Evolutionary conservation across 148 eudicot species (phyloP).

Genomic region (Silene conica): DNA sequence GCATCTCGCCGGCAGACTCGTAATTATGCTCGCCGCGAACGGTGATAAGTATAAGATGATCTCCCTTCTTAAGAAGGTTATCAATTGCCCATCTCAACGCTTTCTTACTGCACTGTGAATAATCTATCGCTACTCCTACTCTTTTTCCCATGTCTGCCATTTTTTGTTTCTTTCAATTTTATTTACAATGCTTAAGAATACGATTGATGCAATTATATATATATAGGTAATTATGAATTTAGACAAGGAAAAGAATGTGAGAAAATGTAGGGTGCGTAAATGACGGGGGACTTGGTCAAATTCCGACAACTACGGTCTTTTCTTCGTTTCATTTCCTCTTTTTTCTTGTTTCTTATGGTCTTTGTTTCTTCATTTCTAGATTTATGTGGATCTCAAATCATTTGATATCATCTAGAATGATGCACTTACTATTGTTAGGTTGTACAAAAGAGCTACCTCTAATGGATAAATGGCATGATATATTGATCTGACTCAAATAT

Average conservation of each 20-base stretch:
- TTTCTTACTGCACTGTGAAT: constrained; percentile 59
- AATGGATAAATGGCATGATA: too few relatives aligned
- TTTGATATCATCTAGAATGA: too few relatives aligned
- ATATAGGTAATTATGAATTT: too few relatives aligned
- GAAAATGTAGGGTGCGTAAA: neutral
- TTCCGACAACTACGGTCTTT: constrained; percentile 9
- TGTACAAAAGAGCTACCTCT: too few relatives aligned
- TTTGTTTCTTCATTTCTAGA: neutral
- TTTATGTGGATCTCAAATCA: too few relatives aligned
- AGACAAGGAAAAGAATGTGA: too few relatives aligned
- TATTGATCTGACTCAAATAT: too few relatives aligned
- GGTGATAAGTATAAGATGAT: constrained; percentile 55
- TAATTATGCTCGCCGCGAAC: constrained; percentile 34
- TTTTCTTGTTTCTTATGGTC: neutral
- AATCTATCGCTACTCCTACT: constrained; percentile 76
- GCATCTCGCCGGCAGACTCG: constrained; percentile 57
- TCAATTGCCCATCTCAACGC: constrained; percentile 71
- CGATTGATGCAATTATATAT: too few relatives aligned
- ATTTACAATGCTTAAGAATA: too few relatives aligned
- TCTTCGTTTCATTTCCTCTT: neutral
- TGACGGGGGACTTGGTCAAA: neutral
- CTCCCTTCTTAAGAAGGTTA: constrained; percentile 53
- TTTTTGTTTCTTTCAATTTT: neutral
- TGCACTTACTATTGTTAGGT: too few relatives aligned
- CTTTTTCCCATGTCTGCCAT: constrained; percentile 31